These are phyloP conservation scores for Zygotorulaspora mrakii DNA, from an alignment of 1,139 yeast genomes.

Conservation along the genomic window DNA sequence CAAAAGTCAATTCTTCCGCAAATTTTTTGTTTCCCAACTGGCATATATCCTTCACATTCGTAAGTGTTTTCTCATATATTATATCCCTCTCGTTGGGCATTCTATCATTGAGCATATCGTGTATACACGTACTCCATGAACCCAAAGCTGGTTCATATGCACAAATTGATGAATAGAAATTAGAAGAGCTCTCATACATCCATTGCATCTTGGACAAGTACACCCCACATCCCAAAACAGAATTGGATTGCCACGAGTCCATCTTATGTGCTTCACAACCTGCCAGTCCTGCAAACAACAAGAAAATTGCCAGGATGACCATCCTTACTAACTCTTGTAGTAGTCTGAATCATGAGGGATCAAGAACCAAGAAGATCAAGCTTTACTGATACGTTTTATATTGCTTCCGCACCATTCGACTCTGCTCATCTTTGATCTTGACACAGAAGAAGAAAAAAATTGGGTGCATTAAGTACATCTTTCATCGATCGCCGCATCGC, in stretches of 20 bases:
- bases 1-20: slow-evolving; percentile 11
- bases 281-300: background rate
- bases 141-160: slow-evolving; percentile 26
- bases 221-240: slow-evolving; percentile 12
- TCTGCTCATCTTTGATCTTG: too few species aligned
- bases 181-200: slow-evolving; percentile 9
- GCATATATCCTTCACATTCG: slow-evolving; percentile 14
- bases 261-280: slow-evolving; percentile 3
- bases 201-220: slow-evolving; percentile 8
- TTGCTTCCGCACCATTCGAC: too few species aligned
- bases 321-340: slow-evolving; percentile 1
- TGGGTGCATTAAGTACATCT: background rate
- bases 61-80: slow-evolving; percentile 18
- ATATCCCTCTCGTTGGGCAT: slow-evolving; percentile 1
- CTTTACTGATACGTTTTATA: too few species aligned
- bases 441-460: slow-evolving; percentile 2
- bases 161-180: slow-evolving; percentile 17
- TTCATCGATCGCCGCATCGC: background rate
- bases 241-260: slow-evolving; percentile 9
- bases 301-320: background rate
- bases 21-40: slow-evolving; percentile 5
- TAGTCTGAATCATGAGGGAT: too few species aligned
- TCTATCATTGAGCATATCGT: slow-evolving; percentile 17
- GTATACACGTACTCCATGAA: slow-evolving; percentile 23
- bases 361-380: too few species aligned